Evolutionary conservation across 2,329 filamentous ascomycete species (phyloP).

Genomic region (Fonsecaea pedrosoi): DNA sequence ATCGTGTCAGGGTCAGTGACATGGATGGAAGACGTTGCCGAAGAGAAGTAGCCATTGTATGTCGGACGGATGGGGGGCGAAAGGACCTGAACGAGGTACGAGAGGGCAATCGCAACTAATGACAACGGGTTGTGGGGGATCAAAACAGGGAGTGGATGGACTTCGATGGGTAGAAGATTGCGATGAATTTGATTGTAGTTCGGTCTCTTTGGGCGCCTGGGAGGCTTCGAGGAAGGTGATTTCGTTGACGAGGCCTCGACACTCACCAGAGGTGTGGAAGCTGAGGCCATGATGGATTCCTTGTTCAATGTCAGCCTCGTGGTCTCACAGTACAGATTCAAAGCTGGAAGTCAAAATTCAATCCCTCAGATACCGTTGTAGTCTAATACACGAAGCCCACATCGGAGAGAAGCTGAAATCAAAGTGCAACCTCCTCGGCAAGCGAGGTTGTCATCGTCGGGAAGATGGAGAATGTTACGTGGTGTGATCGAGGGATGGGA

Average conservation of each 20-base stretch:
- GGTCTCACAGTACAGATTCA: slow-evolving; percentile 11
- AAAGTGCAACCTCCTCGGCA: slow-evolving; percentile 58
- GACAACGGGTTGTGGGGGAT: slow-evolving; percentile 93
- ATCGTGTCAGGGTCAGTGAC: slow-evolving; percentile 78
- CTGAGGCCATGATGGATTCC: slow-evolving; percentile 40
- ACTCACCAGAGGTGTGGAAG: slow-evolving; percentile 38
- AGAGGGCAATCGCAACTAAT: slow-evolving; percentile 77
- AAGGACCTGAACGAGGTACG: slow-evolving; percentile 76
- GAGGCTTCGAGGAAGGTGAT: slow-evolving; percentile 32
- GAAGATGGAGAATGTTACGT: slow-evolving; percentile 40
- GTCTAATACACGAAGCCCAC: slow-evolving; percentile 72
- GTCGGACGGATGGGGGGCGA: slow-evolving; percentile 65
- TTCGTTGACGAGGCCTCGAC: slow-evolving; percentile 31
- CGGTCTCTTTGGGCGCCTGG: slow-evolving; percentile 46
- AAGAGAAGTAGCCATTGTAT: slow-evolving; percentile 80
- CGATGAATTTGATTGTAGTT: slow-evolving; percentile 80
- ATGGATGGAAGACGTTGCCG: slow-evolving; percentile 80
- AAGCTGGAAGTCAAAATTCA: slow-evolving; percentile 1
- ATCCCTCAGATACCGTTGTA: slow-evolving; percentile 93
- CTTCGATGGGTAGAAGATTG: slow-evolving; percentile 78
- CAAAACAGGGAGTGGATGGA: slow-evolving; percentile 83
- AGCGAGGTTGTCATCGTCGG: slow-evolving; percentile 55
- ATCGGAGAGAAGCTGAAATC: slow-evolving; percentile 60
- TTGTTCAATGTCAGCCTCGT: slow-evolving; percentile 24
- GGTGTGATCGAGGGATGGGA: slow-evolving; percentile 33